Evolutionary conservation across 2,329 filamentous ascomycete species (phyloP).

Genomic region (Sporothrix dimorphospora): DNA sequence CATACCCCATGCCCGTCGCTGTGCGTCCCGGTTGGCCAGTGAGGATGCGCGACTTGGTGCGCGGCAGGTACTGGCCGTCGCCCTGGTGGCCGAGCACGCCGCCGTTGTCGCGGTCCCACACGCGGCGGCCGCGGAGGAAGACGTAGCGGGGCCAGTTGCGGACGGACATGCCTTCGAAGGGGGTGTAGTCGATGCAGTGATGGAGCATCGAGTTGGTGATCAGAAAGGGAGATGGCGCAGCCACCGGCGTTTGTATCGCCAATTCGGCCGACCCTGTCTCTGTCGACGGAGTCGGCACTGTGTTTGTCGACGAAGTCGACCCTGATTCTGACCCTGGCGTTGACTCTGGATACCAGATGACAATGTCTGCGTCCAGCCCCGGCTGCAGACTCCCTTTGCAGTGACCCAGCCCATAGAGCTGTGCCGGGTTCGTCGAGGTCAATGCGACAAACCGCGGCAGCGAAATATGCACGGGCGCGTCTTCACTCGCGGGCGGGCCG

Average conservation of each 20-base stretch:
- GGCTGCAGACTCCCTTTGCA: conserved; percentile 54
- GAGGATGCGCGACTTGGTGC: conserved; percentile 37
- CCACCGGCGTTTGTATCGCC: too few relatives aligned
- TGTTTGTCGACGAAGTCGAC: neutral
- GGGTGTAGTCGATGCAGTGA: conserved; percentile 65
- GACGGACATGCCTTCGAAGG: conserved; percentile 60
- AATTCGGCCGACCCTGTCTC: neutral
- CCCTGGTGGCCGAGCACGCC: conserved; percentile 54
- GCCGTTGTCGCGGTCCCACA: conserved; percentile 58
- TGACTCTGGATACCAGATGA: conserved; percentile 59
- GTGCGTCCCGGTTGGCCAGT: conserved; percentile 34
- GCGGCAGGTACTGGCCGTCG: conserved; percentile 53
- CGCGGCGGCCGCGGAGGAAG: conserved; percentile 58
- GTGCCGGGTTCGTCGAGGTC: conserved; percentile 58
- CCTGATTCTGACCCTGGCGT: neutral
- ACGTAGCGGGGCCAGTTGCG: conserved; percentile 65
- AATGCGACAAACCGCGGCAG: conserved; percentile 58
- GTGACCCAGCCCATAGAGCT: conserved; percentile 58
- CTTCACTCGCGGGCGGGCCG: conserved; percentile 31
- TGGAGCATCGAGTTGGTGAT: conserved; percentile 55
- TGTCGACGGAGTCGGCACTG: neutral
- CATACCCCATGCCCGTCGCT: conserved; percentile 29
- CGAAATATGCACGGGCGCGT: conserved; percentile 42
- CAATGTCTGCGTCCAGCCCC: conserved; percentile 59
- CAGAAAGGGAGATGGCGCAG: neutral